Percentiles rank a stretch among this genome's conserved stretches.
phyloP scores from a whole-genome alignment of 371 early-diverging fungal species.

The Thermomucor indicae-seudaticae region DNA sequence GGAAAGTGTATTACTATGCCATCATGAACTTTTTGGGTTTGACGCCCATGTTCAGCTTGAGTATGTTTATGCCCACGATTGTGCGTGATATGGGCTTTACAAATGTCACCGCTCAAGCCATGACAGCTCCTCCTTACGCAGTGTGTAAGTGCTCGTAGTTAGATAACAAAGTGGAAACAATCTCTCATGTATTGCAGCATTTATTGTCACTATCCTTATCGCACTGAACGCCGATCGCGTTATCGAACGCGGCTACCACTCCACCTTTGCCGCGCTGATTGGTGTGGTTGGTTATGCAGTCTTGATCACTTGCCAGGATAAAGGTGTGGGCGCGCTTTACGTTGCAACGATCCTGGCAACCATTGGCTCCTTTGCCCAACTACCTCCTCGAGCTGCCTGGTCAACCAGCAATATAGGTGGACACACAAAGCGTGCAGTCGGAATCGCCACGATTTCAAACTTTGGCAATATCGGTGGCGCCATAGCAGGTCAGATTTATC shows the following conservation, averaged over 20 bases:
- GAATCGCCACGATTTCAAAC: conserved; percentile 53
- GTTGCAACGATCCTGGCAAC: conserved; percentile 49
- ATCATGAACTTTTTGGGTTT: conserved; percentile 43
- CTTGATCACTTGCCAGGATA: conserved; percentile 35
- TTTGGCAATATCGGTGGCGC: conserved; percentile 51
- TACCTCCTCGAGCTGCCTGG: conserved; percentile 61
- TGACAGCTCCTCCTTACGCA: conserved; percentile 23
- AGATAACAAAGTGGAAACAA: background rate
- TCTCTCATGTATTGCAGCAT: conserved; percentile 19
- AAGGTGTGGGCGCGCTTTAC: conserved; percentile 27
- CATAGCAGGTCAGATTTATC: conserved; percentile 61
- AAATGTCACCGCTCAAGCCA: conserved; percentile 40
- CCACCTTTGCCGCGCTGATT: conserved; percentile 52
- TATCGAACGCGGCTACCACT: conserved; percentile 61
- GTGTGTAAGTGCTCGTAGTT: conserved; percentile 1
- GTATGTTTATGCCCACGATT: conserved; percentile 69
- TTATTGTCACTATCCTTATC: conserved; percentile 47
- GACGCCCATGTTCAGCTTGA: conserved; percentile 56
- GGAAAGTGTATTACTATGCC: conserved; percentile 54
- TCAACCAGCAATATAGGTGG: conserved; percentile 62
- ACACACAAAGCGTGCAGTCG: conserved; percentile 61
- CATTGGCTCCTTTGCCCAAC: conserved; percentile 55
- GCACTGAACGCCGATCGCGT: conserved; percentile 65
- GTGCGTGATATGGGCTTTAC: conserved; percentile 63
- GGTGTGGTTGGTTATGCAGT: conserved; percentile 64